A percentile compares a stretch with the other conserved stretches of the same genome.
phyloP scores from a whole-genome alignment of 257 asterid species.

The Verbascum thapsus region DNA sequence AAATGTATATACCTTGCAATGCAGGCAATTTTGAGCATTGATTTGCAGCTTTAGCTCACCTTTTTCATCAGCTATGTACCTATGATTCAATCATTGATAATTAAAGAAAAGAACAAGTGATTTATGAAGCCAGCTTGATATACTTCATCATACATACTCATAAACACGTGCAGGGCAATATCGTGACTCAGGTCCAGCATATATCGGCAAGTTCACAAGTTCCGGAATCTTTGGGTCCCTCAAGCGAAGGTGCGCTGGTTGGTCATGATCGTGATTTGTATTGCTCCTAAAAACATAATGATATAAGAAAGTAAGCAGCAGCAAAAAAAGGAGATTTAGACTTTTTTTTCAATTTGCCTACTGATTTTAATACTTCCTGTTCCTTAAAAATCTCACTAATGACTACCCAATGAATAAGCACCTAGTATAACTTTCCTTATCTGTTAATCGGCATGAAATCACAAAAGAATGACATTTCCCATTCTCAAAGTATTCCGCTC shows the following conservation, averaged over 20 bases:
- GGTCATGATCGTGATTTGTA: slow-evolving; percentile 94
- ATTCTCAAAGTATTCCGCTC: no score
- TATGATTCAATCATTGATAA: slow-evolving; percentile 31
- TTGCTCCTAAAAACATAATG: slow-evolving; percentile 67
- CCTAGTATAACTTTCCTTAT: background rate
- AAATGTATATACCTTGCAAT: slow-evolving; percentile 80
- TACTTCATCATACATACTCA: slow-evolving; percentile 52
- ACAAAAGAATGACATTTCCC: no score
- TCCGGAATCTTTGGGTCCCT: slow-evolving; percentile 71
- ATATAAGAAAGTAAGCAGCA: slow-evolving; percentile 9
- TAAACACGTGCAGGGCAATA: slow-evolving; percentile 97
- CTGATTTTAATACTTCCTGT: background rate
- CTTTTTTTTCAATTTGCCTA: background rate
- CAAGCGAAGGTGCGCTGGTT: slow-evolving; percentile 87
- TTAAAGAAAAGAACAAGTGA: background rate
- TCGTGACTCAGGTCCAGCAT: slow-evolving; percentile 91
- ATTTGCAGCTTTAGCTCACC: slow-evolving; percentile 79
- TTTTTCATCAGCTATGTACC: slow-evolving; percentile 68
- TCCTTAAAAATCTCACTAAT: background rate
- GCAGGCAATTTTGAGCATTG: slow-evolving; percentile 95
- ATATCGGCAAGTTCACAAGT: slow-evolving; percentile 64
- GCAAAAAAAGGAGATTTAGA: background rate
- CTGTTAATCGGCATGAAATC: background rate
- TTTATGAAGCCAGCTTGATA: background rate
- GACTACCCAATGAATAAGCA: background rate